A percentile compares a stretch with the other conserved stretches of the same genome.
Evolutionary conservation across 2,329 filamentous ascomycete genomes (phyloP).

Genomic region (Aspergillus vadensis): DNA sequence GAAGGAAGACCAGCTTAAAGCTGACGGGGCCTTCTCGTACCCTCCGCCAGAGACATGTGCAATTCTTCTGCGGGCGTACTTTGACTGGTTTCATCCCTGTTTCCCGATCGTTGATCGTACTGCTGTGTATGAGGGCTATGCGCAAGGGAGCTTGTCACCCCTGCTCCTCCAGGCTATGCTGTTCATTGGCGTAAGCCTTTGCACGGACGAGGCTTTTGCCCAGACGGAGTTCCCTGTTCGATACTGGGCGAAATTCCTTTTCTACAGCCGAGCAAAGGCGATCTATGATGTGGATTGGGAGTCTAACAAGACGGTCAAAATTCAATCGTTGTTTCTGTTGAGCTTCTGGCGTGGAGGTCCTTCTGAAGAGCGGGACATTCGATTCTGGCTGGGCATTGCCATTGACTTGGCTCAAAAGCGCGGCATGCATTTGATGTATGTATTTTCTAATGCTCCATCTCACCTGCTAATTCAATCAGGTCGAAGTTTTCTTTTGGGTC

Average conservation of each 20-base stretch:
- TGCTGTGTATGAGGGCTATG: conserved; percentile 45
- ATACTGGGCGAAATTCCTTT: conserved; percentile 52
- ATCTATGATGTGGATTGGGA: conserved; percentile 59
- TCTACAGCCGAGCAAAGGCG: conserved; percentile 55
- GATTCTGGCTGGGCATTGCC: conserved; percentile 55
- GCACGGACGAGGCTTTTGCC: conserved; percentile 49
- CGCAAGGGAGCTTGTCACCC: conserved; percentile 49
- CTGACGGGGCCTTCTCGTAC: conserved; percentile 49
- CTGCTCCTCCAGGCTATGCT: conserved; percentile 57
- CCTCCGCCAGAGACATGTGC: conserved; percentile 48
- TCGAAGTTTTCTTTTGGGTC: conserved; percentile 32
- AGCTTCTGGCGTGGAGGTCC: conserved; percentile 59
- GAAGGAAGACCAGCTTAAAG: conserved; percentile 40
- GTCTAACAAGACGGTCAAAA: conserved; percentile 52
- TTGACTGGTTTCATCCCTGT: conserved; percentile 59
- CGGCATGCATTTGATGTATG: conserved; percentile 41
- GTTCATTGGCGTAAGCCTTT: conserved; percentile 58
- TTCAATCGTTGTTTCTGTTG: conserved; percentile 57
- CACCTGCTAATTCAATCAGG: conserved; percentile 17
- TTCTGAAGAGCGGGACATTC: conserved; percentile 50
- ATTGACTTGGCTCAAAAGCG: conserved; percentile 55
- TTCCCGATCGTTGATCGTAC: conserved; percentile 57
- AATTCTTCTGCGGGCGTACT: conserved; percentile 54
- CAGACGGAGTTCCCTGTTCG: conserved; percentile 52
- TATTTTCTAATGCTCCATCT: not conserved